Percentiles rank a stretch among this genome's conserved stretches.
Conservation (phyloP, 2,329 filamentous ascomycete species). For the Colletotrichum navitas region DNA sequence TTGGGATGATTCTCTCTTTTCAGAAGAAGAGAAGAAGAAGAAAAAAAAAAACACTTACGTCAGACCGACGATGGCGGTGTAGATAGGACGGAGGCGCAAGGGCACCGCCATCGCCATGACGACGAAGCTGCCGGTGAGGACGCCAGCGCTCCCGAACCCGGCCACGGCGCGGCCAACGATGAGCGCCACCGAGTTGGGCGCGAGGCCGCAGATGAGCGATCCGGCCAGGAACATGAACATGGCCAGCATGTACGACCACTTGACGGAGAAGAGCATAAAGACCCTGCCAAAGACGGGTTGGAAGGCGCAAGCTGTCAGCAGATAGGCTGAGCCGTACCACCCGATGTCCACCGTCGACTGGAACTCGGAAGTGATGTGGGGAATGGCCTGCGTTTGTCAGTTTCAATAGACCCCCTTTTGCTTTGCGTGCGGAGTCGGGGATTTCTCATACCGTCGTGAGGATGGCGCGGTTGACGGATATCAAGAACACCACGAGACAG, state of each 20-base stretch:
- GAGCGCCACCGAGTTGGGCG: slow-evolving; percentile 28
- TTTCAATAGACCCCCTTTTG: no score
- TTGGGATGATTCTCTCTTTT: not conserved
- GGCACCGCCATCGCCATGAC: slow-evolving; percentile 51
- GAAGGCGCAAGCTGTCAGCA: slow-evolving; percentile 48
- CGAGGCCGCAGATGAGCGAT: slow-evolving; percentile 32
- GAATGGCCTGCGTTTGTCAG: slow-evolving; percentile 51
- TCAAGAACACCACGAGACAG: slow-evolving; percentile 33
- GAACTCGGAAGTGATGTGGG: slow-evolving; percentile 56
- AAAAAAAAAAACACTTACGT: slow-evolving; percentile 45
- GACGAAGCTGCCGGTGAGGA: slow-evolving; percentile 53
- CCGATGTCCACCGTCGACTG: slow-evolving; percentile 56
- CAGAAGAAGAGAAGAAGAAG: not conserved
- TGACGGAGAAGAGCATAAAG: slow-evolving; percentile 55
- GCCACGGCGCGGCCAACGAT: slow-evolving; percentile 38
- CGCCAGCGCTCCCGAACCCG: slow-evolving; percentile 43
- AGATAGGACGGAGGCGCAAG: slow-evolving; percentile 47
- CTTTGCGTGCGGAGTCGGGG: not conserved
- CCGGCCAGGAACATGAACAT: slow-evolving; percentile 34
- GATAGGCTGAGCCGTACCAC: slow-evolving; percentile 63
- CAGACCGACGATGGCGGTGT: slow-evolving; percentile 50
- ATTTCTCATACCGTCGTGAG: slow-evolving; percentile 25
- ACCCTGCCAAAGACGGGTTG: slow-evolving; percentile 47
- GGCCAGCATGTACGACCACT: slow-evolving; percentile 45
- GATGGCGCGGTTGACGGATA: slow-evolving; percentile 31